phyloP scores from a whole-genome alignment of 208 protist genomes.

The Angomonas deanei region DNA sequence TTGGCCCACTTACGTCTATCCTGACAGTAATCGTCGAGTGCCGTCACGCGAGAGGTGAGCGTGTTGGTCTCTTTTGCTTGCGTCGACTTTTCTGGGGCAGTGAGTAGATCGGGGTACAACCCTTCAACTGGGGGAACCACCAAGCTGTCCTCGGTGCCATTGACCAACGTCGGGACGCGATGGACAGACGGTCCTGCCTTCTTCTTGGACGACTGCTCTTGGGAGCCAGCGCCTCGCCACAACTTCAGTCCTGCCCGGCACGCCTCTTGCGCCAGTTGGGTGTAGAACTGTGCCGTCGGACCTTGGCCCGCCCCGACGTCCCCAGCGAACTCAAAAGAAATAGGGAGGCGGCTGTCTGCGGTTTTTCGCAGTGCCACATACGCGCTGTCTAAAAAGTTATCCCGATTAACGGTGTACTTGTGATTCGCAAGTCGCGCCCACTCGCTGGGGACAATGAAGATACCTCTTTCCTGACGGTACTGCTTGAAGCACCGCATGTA shows the following conservation, averaged over 20 bases:
- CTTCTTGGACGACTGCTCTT: background rate
- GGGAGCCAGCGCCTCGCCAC: slow-evolving; percentile 23
- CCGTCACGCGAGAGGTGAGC: slow-evolving; percentile 14
- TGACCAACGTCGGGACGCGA: background rate
- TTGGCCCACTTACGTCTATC: slow-evolving; percentile 32
- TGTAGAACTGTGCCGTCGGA: slow-evolving; percentile 90
- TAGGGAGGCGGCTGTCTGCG: slow-evolving; percentile 56
- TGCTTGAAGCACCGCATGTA: slow-evolving; percentile 55
- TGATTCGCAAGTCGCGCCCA: slow-evolving; percentile 71
- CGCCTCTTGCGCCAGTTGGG: slow-evolving; percentile 59
- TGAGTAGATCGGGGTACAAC: slow-evolving; percentile 9
- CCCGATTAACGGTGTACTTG: slow-evolving; percentile 75
- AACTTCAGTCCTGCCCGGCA: slow-evolving; percentile 29
- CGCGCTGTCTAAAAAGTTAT: slow-evolving; percentile 51
- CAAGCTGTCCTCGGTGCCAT: background rate
- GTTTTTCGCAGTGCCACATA: slow-evolving; percentile 58
- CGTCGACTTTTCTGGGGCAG: background rate
- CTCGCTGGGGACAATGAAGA: slow-evolving; percentile 49
- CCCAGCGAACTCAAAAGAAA: slow-evolving; percentile 86
- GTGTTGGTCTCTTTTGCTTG: slow-evolving; percentile 11
- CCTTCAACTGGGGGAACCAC: slow-evolving; percentile 23
- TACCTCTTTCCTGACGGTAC: slow-evolving; percentile 30
- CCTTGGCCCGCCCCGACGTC: slow-evolving; percentile 86
- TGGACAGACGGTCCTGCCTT: slow-evolving; percentile 13
- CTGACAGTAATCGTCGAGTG: slow-evolving; percentile 39